Percentiles rank a stretch among this genome's conserved stretches.
phyloP scores from a whole-genome alignment of 2,329 filamentous ascomycete genomes.

The Penicillium sp. region DNA sequence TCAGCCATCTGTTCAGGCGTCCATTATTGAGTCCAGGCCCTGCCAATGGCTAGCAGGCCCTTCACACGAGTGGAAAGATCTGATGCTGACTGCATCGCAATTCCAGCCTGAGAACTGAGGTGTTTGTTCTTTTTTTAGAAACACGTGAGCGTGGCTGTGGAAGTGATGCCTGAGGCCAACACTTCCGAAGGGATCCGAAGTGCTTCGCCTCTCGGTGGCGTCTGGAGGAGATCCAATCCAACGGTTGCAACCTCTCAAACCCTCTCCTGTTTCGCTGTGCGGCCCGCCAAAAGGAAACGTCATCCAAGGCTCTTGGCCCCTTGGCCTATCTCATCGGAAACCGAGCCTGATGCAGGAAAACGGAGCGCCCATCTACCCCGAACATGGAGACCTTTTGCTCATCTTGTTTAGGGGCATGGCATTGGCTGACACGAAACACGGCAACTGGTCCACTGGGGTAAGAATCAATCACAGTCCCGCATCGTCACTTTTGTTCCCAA shows the following conservation, averaged over 20 bases:
- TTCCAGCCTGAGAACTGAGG: not conserved
- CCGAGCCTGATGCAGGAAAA: not conserved
- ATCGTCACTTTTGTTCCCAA: not conserved
- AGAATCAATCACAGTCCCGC: not conserved
- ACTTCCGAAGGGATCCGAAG: not conserved
- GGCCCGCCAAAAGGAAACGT: conserved; percentile 9
- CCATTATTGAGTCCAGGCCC: not conserved
- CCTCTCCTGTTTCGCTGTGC: not conserved
- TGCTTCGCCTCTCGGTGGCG: conserved; percentile 20
- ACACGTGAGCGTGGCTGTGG: conserved; percentile 13
- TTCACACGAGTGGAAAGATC: not conserved
- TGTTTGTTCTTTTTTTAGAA: conserved; percentile 8
- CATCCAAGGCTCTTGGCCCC: conserved; percentile 8
- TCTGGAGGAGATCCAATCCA: not conserved
- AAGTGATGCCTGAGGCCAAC: not conserved
- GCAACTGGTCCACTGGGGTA: not conserved
- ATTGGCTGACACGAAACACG: not conserved
- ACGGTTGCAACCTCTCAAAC: not conserved
- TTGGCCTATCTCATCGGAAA: conserved; percentile 1
- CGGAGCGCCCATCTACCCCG: not conserved
- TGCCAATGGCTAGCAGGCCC: not conserved
- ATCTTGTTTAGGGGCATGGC: not conserved
- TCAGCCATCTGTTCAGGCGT: not conserved
- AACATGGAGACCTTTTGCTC: not conserved
- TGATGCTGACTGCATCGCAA: not conserved